Conservation (phyloP, 2,329 filamentous ascomycete species). For the Colletotrichum limetticola region DNA sequence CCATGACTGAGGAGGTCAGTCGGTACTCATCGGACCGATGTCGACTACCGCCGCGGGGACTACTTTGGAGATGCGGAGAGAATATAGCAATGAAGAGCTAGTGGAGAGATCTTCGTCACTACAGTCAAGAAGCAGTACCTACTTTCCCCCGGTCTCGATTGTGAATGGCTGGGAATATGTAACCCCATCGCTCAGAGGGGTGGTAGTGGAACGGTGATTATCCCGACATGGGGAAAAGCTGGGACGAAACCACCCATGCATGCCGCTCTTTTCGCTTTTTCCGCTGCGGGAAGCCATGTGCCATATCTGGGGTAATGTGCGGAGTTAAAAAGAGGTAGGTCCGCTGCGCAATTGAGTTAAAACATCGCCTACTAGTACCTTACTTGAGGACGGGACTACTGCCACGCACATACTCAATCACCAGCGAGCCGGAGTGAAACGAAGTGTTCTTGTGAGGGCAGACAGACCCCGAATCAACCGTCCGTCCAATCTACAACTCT, state of each 20-base stretch:
- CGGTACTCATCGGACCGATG: background rate
- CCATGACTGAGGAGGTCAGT: background rate
- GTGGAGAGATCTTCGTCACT: background rate
- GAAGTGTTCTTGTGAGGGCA: background rate
- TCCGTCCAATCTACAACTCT: too few species aligned
- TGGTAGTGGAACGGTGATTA: constrained; percentile 18
- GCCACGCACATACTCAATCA: too few species aligned
- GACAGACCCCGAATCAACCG: background rate
- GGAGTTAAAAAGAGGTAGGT: constrained; percentile 8
- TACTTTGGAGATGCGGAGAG: background rate
- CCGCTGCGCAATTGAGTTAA: background rate
- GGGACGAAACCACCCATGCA: constrained; percentile 14
- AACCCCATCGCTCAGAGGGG: background rate
- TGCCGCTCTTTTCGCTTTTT: background rate
- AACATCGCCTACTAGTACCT: too few species aligned
- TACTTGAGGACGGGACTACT: too few species aligned
- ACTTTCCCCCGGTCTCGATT: background rate
- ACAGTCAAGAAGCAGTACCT: too few species aligned
- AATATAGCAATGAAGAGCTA: background rate
- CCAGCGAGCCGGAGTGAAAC: too few species aligned
- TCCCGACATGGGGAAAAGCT: constrained; percentile 23
- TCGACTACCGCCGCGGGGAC: background rate
- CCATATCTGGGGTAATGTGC: background rate
- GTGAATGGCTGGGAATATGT: constrained; percentile 18
- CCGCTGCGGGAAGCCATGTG: constrained; percentile 7